These are phyloP conservation scores for Limnanthes douglasii DNA, from an alignment of 345 rosid species.

Conservation along the genomic window DNA sequence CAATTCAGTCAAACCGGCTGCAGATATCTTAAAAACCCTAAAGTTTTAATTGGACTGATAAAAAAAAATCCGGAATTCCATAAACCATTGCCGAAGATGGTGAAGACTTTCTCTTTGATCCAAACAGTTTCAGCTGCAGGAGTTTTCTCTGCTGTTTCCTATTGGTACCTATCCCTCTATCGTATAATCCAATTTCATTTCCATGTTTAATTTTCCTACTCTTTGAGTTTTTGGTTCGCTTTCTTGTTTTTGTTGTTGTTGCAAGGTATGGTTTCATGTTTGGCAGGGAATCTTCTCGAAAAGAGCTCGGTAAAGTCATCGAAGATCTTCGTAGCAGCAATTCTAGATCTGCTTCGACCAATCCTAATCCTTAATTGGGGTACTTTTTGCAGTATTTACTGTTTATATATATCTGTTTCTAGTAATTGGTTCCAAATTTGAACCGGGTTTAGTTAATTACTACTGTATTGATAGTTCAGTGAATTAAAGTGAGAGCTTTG, in stretches of 20 bases:
- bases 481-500: too few relatives aligned
- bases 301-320: conserved; percentile 66
- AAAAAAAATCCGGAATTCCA: too few relatives aligned
- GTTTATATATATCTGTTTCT: too few relatives aligned
- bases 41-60: too few relatives aligned
- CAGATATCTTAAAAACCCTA: too few relatives aligned
- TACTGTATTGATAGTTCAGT: too few relatives aligned
- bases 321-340: conserved; percentile 51
- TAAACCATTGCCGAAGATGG: too few relatives aligned
- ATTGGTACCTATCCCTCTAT: conserved; percentile 22
- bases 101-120: conserved; percentile 45
- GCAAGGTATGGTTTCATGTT: conserved; percentile 90
- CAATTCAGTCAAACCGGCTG: too few relatives aligned
- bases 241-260: not conserved
- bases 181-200: not conserved
- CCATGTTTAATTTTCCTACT: not conserved
- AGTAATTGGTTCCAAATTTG: too few relatives aligned
- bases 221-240: conserved; percentile 3
- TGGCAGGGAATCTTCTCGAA: conserved; percentile 83
- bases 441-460: too few relatives aligned
- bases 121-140: conserved; percentile 72
- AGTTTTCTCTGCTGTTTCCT: conserved; percentile 71
- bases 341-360: conserved; percentile 17
- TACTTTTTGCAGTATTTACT: too few relatives aligned
- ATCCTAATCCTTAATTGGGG: conserved; percentile 23